phyloP scores from a whole-genome alignment of 352 stramenopile species.

The Blastocystis hominis region DNA sequence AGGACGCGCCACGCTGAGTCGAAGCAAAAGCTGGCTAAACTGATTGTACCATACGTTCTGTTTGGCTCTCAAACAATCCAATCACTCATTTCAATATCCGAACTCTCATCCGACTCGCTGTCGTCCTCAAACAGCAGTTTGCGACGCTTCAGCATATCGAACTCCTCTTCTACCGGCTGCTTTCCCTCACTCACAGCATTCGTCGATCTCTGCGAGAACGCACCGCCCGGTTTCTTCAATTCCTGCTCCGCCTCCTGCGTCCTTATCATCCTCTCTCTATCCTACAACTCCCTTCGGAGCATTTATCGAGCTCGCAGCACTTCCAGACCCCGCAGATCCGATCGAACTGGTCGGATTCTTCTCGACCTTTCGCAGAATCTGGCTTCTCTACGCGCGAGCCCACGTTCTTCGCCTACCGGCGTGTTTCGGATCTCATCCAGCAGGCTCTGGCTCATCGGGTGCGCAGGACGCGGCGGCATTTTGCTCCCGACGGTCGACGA shows the following conservation, averaged over 20 bases:
- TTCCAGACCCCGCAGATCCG: neutral
- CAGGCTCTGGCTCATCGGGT: neutral
- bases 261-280: neutral
- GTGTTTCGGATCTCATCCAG: neutral
- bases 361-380: neutral
- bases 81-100: slow-evolving; percentile 20
- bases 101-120: neutral
- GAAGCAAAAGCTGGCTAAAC: neutral
- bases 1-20: neutral
- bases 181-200: neutral
- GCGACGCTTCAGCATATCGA: neutral
- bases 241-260: neutral
- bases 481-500: neutral
- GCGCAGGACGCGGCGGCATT: neutral
- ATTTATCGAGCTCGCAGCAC: too few species aligned
- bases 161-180: neutral
- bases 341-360: neutral
- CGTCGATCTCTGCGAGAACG: neutral
- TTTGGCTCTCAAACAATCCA: neutral
- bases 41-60: neutral
- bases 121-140: slow-evolving; percentile 32
- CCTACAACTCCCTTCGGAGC: neutral
- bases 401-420: neutral
- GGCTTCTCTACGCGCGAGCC: neutral
- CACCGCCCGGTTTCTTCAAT: neutral